phyloP scores from a whole-genome alignment of 257 asterid genomes.

The Solanum paucissectum region DNA sequence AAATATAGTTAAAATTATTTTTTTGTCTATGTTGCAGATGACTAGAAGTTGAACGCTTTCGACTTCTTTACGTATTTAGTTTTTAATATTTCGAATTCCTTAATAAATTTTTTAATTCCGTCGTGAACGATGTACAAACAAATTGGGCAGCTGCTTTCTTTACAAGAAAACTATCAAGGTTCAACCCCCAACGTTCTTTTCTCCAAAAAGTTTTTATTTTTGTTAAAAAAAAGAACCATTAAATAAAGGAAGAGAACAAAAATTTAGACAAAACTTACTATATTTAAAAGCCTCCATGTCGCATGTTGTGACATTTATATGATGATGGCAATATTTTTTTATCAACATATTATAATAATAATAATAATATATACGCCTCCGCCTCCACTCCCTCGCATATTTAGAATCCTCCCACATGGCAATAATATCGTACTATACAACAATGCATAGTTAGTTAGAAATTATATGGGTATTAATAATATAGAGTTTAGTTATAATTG shows the following conservation, averaged over 20 bases:
- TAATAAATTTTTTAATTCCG: no score
- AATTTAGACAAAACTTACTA: background rate
- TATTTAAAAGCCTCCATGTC: background rate
- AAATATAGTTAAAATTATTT: no score
- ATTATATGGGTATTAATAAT: background rate
- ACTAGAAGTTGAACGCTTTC: no score
- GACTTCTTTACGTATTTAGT: accelerated
- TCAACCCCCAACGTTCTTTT: background rate
- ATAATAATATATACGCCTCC: background rate
- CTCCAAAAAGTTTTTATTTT: background rate
- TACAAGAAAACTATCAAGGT: background rate
- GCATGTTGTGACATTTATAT: background rate
- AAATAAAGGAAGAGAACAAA: background rate
- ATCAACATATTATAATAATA: background rate
- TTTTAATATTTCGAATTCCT: accelerated
- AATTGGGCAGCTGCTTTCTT: background rate
- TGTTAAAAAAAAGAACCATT: no score
- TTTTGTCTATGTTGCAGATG: no score
- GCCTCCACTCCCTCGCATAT: background rate
- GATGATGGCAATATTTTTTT: background rate
- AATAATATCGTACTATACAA: background rate
- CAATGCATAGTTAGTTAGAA: background rate
- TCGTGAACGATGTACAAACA: background rate
- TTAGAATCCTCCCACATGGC: background rate
- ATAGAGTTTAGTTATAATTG: accelerated